Evolutionary conservation across 352 stramenopile species (phyloP), one percentile per base, ranked within the genome.

Genomic region (Phytopythium boreale): DNA sequence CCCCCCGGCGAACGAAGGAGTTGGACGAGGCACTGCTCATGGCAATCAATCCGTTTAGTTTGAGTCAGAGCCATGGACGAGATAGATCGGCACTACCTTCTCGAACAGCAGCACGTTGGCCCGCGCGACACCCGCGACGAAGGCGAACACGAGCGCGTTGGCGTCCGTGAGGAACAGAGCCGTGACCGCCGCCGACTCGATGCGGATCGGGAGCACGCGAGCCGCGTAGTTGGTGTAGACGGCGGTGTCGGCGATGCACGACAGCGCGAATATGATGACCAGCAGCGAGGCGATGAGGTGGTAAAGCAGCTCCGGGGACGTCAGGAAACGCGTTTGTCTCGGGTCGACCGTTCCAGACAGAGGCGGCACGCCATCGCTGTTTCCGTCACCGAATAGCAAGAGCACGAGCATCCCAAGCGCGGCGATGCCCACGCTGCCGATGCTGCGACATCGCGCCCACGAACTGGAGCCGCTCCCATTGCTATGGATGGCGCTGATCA

Each of bases 41-140:
- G 44, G 2, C 36, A 47, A 12, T 6, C 19, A 14, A 46, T 50
- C 24, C 27, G 15, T 10, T 20, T 49, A 22, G n/a, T 34, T 3
- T 24, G 0, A 27, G 20, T 0, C 43, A 55, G 12, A 3, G 22
- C 5, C 26, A 31, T 24, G 4, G 24, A 26, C 11, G 56, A 26
- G 11, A n/a, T 12, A n/a, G 9, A 14, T 36, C 5, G n/a, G 41
- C 46, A 4, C 24, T 34, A 82, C 76, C 65, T 84, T 84, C 53
- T 78, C 64, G 52, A 69, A 70, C 9, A 77, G 44, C 27, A 82
- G 58, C 15, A 43, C 63, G 46, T 64, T 69, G 7, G 66, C 68
- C 5, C 60, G 63, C 8, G 71, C 71, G 9, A 71, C 29, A 12
- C 60, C 76, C 6, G 76, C 67, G 9, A 80, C 51, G 8, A 61